Evolutionary conservation across 1,284 basidiomycete genomes (phyloP).

Genomic region (Omphalotus olearius): DNA sequence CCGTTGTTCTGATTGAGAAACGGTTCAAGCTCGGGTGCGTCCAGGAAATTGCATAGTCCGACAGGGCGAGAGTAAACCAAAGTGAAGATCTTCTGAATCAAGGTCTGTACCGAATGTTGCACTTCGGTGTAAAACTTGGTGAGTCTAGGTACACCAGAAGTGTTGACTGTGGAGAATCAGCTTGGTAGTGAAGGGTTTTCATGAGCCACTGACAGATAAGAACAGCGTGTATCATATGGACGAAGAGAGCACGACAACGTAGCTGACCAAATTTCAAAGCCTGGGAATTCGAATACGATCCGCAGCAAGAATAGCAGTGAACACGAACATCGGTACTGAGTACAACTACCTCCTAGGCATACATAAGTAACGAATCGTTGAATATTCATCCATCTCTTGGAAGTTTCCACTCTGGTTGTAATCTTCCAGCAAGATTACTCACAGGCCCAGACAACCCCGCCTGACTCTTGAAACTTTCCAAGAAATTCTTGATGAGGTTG

Average conservation of each 20-base stretch:
- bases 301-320: neutral
- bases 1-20: constrained; percentile 59
- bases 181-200: constrained; percentile 7
- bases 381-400: constrained; percentile 52
- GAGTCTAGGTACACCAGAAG: constrained; percentile 84
- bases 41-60: constrained; percentile 88
- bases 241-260: neutral
- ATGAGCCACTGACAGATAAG: constrained; percentile 37
- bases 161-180: constrained; percentile 61
- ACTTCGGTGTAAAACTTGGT: constrained; percentile 95
- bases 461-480: constrained; percentile 92
- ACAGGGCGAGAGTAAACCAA: constrained; percentile 75
- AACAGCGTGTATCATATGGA: constrained; percentile 76
- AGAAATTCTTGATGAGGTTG: constrained; percentile 89
- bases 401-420: constrained; percentile 70
- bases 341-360: neutral
- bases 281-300: neutral
- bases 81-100: constrained; percentile 83
- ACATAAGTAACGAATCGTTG: constrained; percentile 14
- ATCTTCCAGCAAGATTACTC: constrained; percentile 77
- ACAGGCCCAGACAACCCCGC: constrained; percentile 85
- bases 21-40: constrained; percentile 85
- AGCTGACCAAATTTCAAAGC: neutral
- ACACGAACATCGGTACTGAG: neutral
- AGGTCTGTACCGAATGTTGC: constrained; percentile 67